A percentile compares a stretch with the other conserved stretches of the same genome.
These are phyloP conservation scores for Scedosporium aurantiacum DNA, from an alignment of 2,329 filamentous ascomycete species.

Conservation along the genomic window DNA sequence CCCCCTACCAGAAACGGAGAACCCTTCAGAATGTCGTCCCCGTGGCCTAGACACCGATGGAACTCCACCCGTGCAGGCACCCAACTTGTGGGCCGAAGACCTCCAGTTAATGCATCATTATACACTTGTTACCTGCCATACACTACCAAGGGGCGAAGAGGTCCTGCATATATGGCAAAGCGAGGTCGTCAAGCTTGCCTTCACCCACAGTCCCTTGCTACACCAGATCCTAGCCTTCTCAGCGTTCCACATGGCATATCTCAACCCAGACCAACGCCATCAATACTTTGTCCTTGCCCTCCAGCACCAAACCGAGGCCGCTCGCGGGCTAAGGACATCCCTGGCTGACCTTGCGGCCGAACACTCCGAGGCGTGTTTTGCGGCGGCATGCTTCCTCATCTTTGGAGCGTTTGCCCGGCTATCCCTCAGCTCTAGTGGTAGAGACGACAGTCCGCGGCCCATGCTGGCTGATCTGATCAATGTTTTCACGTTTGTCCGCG, in stretches of 20 bases:
- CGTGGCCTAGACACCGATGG: not conserved
- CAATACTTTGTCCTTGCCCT: conserved; percentile 17
- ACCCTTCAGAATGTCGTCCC: not conserved
- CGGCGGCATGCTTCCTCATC: conserved; percentile 19
- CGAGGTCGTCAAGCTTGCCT: conserved; percentile 16
- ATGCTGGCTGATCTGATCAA: not conserved
- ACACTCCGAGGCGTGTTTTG: conserved; percentile 22
- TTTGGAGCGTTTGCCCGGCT: conserved; percentile 21
- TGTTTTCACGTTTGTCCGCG: not conserved
- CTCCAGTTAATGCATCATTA: conserved; percentile 26
- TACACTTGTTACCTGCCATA: conserved; percentile 17
- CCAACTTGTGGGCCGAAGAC: conserved; percentile 21
- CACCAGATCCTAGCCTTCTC: conserved; percentile 21
- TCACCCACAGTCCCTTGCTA: conserved; percentile 18
- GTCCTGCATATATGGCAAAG: conserved; percentile 20
- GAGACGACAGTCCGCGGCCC: not conserved
- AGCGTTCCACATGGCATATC: conserved; percentile 18
- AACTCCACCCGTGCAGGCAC: conserved; percentile 10
- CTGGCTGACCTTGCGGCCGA: conserved; percentile 16
- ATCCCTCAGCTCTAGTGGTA: conserved; percentile 1
- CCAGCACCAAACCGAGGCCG: conserved; percentile 21
- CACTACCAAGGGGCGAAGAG: conserved; percentile 19
- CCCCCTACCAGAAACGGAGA: not conserved
- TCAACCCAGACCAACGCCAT: conserved; percentile 15
- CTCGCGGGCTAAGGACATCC: conserved; percentile 17